These are phyloP conservation scores for Stromatinia cepivora DNA, from an alignment of 2,329 filamentous ascomycete genomes.

Conservation along the genomic window DNA sequence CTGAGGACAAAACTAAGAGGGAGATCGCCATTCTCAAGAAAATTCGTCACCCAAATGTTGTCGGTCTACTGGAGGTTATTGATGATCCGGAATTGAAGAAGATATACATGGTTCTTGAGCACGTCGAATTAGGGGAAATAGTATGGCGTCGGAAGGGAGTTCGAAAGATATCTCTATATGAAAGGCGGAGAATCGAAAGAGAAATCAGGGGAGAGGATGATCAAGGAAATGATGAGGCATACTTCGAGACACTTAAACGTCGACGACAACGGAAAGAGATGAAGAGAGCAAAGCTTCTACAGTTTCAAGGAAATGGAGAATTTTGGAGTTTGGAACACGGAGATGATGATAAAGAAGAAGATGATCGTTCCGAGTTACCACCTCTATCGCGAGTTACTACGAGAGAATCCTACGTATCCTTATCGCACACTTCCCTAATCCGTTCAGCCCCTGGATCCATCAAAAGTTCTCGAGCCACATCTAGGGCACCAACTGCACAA, in stretches of 20 bases:
- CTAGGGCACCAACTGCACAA: constrained; percentile 35
- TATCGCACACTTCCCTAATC: constrained; percentile 27
- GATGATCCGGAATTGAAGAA: constrained; percentile 96
- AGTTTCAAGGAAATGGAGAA: constrained; percentile 55
- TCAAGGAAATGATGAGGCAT: constrained; percentile 58
- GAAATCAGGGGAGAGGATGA: constrained; percentile 63
- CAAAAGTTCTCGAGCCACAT: constrained; percentile 22
- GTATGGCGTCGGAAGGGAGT: constrained; percentile 89
- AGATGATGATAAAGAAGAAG: constrained; percentile 51
- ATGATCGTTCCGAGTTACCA: constrained; percentile 38
- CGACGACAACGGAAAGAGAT: constrained; percentile 58
- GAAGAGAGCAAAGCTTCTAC: constrained; percentile 56
- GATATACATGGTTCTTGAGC: constrained; percentile 96
- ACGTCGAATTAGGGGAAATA: constrained; percentile 91
- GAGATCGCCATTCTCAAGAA: constrained; percentile 99
- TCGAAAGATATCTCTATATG: constrained; percentile 77
- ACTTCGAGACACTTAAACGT: constrained; percentile 58
- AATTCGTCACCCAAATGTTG: constrained; percentile 94
- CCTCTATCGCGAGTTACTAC: constrained; percentile 35
- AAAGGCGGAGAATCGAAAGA: constrained; percentile 76
- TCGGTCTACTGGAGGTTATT: constrained; percentile 93
- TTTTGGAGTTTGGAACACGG: constrained; percentile 87
- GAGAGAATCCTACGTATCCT: constrained; percentile 32
- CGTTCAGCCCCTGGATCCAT: constrained; percentile 37
- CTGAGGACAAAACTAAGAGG: constrained; percentile 81